Evolutionary conservation across 163 green algal species (phyloP), one percentile per base, ranked within the genome.

Genomic region (Chlamydomonas reinhardtii): DNA sequence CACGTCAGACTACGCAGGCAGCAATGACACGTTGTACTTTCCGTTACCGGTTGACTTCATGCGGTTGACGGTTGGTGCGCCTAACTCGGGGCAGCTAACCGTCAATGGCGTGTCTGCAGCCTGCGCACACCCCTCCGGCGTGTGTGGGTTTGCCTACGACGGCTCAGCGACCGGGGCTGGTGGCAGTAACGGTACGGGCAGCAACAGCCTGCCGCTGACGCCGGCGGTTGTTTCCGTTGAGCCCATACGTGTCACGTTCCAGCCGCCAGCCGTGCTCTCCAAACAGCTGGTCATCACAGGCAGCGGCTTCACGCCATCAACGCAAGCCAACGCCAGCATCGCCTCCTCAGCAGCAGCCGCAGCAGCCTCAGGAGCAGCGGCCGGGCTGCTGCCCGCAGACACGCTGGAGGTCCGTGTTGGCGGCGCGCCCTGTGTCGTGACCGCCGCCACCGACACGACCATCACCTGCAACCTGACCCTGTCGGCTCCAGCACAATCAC

Each of bases 201-300:
- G 56, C 39, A 48, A 8, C 39, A 48, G 39, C 39, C 39, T 48
- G 4, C 31, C 34, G 56, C 61, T 92, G 2, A 94, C 93, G 34
- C 89, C 90, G 19, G 62, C 61, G 0, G 43, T 95, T 11, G 89
- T 78, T 4, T 52, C 12, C 20, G 35, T 95, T 5, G 76, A 35
- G 32, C 90, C 92, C 22, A 52, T 31, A 27, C 56, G 15, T 17
- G 31, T 82, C 59, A 65, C 48, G 11, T 56, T 56, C 48, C 48
- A 19, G 48, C 48, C 48, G 48, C 48, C 48, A 17, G 48, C 48
- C 48, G 48, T 19, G 48, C 12, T 19, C 11, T 29, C 22, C 14
- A 4, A 6, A 22, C 59, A n/a, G 19, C 59, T 65, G 19, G 17
- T 16, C 25, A 25, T 24, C 24, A 35, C 29, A 6, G 74, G 52